Conservation (phyloP, 352 stramenopile species). For the Globisporangium rhizosaccharum region DNA sequence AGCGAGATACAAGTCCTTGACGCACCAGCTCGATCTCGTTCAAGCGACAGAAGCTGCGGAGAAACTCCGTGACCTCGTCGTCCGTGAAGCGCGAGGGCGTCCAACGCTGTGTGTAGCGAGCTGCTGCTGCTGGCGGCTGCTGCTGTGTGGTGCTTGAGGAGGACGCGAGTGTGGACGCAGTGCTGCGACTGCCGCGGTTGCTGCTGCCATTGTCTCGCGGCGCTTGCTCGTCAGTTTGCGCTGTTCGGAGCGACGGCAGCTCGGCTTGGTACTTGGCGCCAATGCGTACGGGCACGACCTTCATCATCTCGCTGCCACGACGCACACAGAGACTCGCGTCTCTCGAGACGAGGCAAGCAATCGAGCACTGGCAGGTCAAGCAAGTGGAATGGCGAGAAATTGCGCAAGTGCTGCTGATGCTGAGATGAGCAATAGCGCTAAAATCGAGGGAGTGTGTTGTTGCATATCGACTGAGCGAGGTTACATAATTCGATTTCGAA, state of each 20-base stretch:
- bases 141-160: no score
- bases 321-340: no score
- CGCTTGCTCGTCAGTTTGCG: neutral
- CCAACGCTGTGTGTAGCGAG: constrained; percentile 39
- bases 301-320: constrained; percentile 8
- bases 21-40: constrained; percentile 53
- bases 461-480: no score
- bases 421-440: no score
- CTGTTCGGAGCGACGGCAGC: constrained; percentile 43
- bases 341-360: neutral
- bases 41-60: constrained; percentile 36
- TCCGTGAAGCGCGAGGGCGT: constrained; percentile 19
- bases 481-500: no score
- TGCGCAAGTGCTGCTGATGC: no score
- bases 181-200: neutral
- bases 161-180: neutral
- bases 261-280: constrained; percentile 42
- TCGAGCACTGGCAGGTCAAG: no score
- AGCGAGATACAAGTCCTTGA: neutral
- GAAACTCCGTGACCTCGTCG: constrained; percentile 45
- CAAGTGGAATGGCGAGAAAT: no score
- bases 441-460: no score
- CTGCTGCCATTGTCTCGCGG: neutral
- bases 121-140: neutral
- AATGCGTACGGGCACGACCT: constrained; percentile 20